Conservation (phyloP, 768 basidiomycete genomes). For the Rhizopogon roseolus region DNA sequence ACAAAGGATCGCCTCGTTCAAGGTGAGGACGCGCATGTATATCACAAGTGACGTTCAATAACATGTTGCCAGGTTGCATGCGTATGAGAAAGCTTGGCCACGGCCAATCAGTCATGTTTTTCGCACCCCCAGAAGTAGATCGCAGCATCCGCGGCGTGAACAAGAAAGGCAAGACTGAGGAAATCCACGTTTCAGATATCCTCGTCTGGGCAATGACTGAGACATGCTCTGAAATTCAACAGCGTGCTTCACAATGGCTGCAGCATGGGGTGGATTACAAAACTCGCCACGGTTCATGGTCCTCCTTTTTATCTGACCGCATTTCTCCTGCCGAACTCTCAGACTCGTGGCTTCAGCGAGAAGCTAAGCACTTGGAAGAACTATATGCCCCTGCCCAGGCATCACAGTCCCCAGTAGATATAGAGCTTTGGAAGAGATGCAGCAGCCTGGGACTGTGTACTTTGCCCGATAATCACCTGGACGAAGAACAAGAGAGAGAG, state of each 20-base stretch:
- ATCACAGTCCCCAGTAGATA: not conserved
- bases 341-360: slow-evolving; percentile 10
- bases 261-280: slow-evolving; percentile 35
- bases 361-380: not conserved
- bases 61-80: slow-evolving; percentile 41
- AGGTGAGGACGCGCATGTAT: slow-evolving; percentile 26
- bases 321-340: not conserved
- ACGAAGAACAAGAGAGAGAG: slow-evolving; percentile 42
- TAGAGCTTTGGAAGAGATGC: not conserved
- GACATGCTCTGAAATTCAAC: slow-evolving; percentile 36
- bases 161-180: slow-evolving; percentile 2
- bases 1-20: slow-evolving; percentile 50
- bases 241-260: slow-evolving; percentile 36
- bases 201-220: slow-evolving; percentile 41
- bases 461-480: slow-evolving; percentile 8
- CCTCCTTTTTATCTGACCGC: slow-evolving; percentile 6
- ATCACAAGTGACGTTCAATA: not conserved
- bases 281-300: slow-evolving; percentile 19
- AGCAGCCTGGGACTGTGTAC: not conserved
- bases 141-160: slow-evolving; percentile 28
- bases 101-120: slow-evolving; percentile 44
- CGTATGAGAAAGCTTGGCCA: slow-evolving; percentile 46
- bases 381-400: not conserved
- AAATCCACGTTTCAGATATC: slow-evolving; percentile 25
- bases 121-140: slow-evolving; percentile 41